Evolutionary conservation across 495 filamentous ascomycete species (phyloP).

Genomic region (Usnea hakonensis): DNA sequence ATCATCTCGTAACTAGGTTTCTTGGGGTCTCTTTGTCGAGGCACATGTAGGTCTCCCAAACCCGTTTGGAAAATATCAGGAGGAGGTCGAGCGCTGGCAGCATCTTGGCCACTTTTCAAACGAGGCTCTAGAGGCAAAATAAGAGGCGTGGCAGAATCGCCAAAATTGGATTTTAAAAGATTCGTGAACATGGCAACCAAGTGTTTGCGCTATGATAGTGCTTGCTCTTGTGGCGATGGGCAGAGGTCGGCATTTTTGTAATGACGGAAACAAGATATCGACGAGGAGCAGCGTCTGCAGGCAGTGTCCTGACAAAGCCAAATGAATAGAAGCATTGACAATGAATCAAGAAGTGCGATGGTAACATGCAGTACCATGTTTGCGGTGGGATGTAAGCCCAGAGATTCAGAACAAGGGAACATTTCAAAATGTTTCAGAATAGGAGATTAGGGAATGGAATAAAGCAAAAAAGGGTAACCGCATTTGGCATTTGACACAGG

Average conservation of each 20-base stretch:
- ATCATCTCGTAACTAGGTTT: constrained; percentile 8
- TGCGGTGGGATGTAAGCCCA: not conserved
- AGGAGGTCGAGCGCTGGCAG: not conserved
- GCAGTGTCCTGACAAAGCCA: not conserved
- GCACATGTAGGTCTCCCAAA: not conserved
- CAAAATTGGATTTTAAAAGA: not conserved
- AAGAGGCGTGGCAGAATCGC: not conserved
- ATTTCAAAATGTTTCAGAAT: not conserved
- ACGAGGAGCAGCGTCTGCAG: not conserved
- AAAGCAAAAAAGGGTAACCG: not conserved
- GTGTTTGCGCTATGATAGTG: not conserved
- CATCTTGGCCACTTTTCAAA: constrained; percentile 1
- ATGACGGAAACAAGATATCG: not conserved
- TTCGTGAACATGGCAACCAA: not conserved
- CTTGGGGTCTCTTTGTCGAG: not conserved
- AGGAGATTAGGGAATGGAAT: not conserved
- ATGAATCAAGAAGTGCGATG: not conserved
- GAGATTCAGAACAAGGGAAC: not conserved
- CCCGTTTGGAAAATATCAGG: not conserved
- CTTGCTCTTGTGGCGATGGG: not conserved
- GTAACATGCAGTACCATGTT: not conserved
- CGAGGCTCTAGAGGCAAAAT: not conserved
- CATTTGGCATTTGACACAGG: not conserved
- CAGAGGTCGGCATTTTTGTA: not conserved
- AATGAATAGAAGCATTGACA: not conserved